Evolutionary conservation across 352 stramenopile species (phyloP).

Genomic region (Globisporangium paroecandrum): DNA sequence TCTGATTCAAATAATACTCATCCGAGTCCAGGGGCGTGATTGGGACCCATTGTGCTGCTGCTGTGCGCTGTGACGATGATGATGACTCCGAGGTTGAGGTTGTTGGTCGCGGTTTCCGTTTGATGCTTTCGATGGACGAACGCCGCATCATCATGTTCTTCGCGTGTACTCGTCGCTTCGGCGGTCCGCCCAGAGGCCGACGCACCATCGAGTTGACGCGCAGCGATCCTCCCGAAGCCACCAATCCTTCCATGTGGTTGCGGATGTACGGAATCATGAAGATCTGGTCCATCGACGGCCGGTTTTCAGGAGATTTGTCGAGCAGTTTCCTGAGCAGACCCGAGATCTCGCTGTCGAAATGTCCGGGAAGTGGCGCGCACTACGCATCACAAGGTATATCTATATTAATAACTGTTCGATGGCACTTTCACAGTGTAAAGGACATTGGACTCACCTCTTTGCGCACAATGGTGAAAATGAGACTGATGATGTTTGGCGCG

Average conservation of each 20-base stretch:
- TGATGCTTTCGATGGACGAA: conserved; percentile 33
- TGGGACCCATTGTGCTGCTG: conserved; percentile 40
- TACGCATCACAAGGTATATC: conserved; percentile 6
- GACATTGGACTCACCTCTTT: conserved; percentile 43
- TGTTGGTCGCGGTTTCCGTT: conserved; percentile 12
- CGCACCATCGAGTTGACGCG: conserved; percentile 35
- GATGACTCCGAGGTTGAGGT: not conserved
- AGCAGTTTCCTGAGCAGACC: conserved; percentile 52
- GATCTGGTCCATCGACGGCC: conserved; percentile 74
- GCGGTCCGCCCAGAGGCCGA: conserved; percentile 27
- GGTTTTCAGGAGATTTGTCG: conserved; percentile 56
- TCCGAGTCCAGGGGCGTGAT: conserved; percentile 35
- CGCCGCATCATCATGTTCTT: conserved; percentile 42
- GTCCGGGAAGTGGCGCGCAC: conserved; percentile 48
- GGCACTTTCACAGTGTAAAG: not conserved
- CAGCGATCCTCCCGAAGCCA: conserved; percentile 55
- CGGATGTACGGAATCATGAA: conserved; percentile 70
- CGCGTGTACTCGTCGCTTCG: conserved; percentile 37
- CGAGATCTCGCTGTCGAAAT: conserved; percentile 60
- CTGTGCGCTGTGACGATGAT: conserved; percentile 3
- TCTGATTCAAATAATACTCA: conserved; percentile 22
- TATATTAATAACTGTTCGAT: no score
- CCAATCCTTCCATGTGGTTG: conserved; percentile 69
- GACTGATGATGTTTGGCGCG: conserved; percentile 74
- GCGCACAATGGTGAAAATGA: conserved; percentile 84